Evolutionary conservation across 495 filamentous ascomycete species (phyloP).

Genomic region (Staphylotrichum tortipilum): DNA sequence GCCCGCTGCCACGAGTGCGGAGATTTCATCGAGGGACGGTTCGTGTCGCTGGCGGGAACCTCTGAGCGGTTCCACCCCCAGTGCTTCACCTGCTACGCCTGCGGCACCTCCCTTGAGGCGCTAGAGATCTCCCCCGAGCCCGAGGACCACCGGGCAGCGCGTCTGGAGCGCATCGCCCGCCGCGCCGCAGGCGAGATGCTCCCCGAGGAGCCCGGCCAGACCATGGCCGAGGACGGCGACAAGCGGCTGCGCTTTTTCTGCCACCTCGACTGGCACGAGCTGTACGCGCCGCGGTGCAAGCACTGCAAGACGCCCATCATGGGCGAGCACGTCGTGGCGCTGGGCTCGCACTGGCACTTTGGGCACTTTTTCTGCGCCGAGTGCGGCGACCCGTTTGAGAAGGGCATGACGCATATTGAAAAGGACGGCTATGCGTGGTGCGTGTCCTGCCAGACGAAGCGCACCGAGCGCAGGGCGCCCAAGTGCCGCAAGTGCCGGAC

Average conservation of each 20-base stretch:
- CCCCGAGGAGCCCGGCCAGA: conserved; percentile 46
- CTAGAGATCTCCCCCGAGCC: conserved; percentile 96
- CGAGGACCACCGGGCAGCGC: conserved; percentile 53
- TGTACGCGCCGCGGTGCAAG: conserved; percentile 87
- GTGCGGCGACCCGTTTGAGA: conserved; percentile 91
- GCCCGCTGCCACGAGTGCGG: conserved; percentile 79
- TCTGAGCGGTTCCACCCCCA: conserved; percentile 77
- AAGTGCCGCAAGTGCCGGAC: conserved; percentile 80
- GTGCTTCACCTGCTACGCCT: conserved; percentile 87
- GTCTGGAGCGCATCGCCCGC: conserved; percentile 60
- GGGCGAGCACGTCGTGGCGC: conserved; percentile 85
- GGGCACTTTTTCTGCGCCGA: conserved; percentile 99
- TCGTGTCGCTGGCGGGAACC: conserved; percentile 66
- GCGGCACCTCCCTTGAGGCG: conserved; percentile 79
- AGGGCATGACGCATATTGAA: conserved; percentile 80
- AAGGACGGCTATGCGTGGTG: conserved; percentile 99
- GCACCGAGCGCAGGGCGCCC: conserved; percentile 60
- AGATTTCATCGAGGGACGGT: conserved; percentile 76
- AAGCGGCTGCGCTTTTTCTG: conserved; percentile 77
- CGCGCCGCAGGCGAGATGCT: conserved; percentile 50
- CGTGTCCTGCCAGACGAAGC: conserved; percentile 80
- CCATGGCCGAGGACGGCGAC: conserved; percentile 60
- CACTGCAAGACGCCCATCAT: conserved; percentile 98
- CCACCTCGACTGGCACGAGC: conserved; percentile 95
- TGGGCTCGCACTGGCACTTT: conserved; percentile 91